Conservation (phyloP, 805 yeast species). For the Candida andamanensis region DNA sequence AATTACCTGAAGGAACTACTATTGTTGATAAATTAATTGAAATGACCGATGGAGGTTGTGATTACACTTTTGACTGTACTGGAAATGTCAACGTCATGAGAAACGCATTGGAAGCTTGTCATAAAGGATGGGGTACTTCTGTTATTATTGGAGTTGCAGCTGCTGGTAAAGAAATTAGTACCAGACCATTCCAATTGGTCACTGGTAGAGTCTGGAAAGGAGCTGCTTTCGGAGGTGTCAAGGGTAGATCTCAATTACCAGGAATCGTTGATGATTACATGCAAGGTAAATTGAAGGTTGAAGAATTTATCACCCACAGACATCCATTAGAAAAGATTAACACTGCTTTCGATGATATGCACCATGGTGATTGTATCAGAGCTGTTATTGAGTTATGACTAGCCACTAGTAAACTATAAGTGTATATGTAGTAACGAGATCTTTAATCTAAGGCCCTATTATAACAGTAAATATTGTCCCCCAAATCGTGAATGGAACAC, state of each 20-base stretch:
- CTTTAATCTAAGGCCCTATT: no score
- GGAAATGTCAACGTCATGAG: constrained; percentile 96
- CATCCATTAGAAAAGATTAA: constrained; percentile 75
- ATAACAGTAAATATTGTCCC: no score
- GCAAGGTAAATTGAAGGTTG: constrained; percentile 78
- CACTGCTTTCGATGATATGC: constrained; percentile 91
- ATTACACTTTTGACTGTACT: constrained; percentile 95
- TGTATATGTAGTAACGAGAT: no score
- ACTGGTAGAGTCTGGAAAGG: constrained; percentile 99
- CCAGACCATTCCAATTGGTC: constrained; percentile 98
- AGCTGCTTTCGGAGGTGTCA: constrained; percentile 99
- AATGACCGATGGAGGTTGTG: constrained; percentile 95
- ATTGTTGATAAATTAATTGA: constrained; percentile 81
- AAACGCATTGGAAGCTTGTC: constrained; percentile 92
- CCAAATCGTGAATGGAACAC: no score
- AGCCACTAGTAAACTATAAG: background rate
- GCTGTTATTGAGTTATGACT: constrained; percentile 62
- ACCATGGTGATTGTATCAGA: constrained; percentile 88
- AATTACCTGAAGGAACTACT: constrained; percentile 65
- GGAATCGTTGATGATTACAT: constrained; percentile 82
- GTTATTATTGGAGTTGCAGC: constrained; percentile 97
- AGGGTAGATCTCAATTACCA: constrained; percentile 95
- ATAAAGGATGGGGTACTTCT: constrained; percentile 98
- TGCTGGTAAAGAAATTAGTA: constrained; percentile 93
- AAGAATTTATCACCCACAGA: constrained; percentile 92